Percentiles rank a stretch among this genome's conserved stretches.
Conservation (phyloP, 2,329 filamentous ascomycete genomes). For the Apiospora phragmitis region DNA sequence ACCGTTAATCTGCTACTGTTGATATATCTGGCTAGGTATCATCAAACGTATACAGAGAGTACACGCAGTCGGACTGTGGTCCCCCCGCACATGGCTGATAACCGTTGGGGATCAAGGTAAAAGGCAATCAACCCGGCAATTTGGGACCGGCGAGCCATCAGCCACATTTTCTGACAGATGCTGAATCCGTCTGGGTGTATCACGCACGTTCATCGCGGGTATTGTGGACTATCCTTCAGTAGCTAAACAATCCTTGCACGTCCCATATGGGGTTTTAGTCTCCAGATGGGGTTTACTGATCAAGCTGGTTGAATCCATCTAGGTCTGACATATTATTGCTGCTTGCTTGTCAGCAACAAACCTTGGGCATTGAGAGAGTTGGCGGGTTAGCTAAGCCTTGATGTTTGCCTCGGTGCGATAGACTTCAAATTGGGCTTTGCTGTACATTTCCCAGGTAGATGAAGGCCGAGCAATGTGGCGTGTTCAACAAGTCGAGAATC, state of each 20-base stretch:
- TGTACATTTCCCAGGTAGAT: background rate
- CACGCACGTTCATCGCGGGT: background rate
- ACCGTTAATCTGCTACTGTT: background rate
- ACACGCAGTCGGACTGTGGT: background rate
- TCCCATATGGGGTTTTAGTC: background rate
- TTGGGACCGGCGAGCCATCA: conserved; percentile 3
- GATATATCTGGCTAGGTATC: background rate
- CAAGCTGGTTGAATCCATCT: background rate
- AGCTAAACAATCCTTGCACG: background rate
- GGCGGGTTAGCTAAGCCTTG: background rate
- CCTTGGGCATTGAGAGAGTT: background rate
- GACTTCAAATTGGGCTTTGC: background rate
- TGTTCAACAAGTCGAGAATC: background rate
- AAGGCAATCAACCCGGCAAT: background rate
- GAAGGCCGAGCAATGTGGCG: background rate
- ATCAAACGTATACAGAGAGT: background rate
- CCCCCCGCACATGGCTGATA: background rate
- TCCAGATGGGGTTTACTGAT: background rate
- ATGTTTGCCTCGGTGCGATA: background rate
- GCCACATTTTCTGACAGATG: background rate
- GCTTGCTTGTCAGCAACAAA: background rate
- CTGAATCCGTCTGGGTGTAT: background rate
- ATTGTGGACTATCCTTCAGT: background rate
- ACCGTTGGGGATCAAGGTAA: background rate
- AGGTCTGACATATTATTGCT: background rate